These are phyloP conservation scores for Cercospora beticola DNA, from an alignment of 2,329 filamentous ascomycete species.

Conservation along the genomic window DNA sequence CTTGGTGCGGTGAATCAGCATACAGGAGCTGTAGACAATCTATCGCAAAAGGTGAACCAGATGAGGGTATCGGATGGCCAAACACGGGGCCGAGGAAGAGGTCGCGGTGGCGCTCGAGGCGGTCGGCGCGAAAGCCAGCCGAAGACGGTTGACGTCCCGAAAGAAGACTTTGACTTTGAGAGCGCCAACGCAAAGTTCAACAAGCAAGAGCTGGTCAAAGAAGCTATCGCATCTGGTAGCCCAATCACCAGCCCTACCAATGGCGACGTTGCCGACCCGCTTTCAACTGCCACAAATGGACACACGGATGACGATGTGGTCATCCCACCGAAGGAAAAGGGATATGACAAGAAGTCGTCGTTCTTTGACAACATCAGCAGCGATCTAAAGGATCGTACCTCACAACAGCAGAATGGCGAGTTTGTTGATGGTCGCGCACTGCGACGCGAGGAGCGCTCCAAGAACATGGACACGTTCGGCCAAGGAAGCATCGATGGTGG, in stretches of 20 bases:
- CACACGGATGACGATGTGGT: slow-evolving; percentile 40
- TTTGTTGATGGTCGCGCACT: slow-evolving; percentile 76
- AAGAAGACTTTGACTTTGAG: slow-evolving; percentile 90
- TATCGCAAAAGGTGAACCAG: slow-evolving; percentile 72
- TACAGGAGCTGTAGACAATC: slow-evolving; percentile 58
- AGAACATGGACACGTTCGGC: slow-evolving; percentile 97
- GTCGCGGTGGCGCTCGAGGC: slow-evolving; percentile 48
- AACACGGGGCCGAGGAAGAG: slow-evolving; percentile 46
- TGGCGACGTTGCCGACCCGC: slow-evolving; percentile 27
- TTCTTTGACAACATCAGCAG: slow-evolving; percentile 99
- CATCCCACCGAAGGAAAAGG: slow-evolving; percentile 47
- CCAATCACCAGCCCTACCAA: slow-evolving; percentile 52
- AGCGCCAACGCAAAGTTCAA: slow-evolving; percentile 85
- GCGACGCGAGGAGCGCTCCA: slow-evolving; percentile 87
- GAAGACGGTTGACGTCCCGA: slow-evolving; percentile 75
- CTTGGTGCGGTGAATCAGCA: slow-evolving; percentile 47
- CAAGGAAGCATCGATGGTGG: slow-evolving; percentile 86
- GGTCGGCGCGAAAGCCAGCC: slow-evolving; percentile 38
- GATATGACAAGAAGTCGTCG: slow-evolving; percentile 83
- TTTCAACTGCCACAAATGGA: slow-evolving; percentile 33
- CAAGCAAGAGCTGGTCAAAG: slow-evolving; percentile 82
- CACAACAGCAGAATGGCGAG: slow-evolving; percentile 55
- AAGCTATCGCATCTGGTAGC: slow-evolving; percentile 77
- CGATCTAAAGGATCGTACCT: slow-evolving; percentile 80
- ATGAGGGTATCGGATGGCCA: slow-evolving; percentile 56